Evolutionary conservation across 2,329 filamentous ascomycete species (phyloP).

Genomic region (Verticillium isaacii): DNA sequence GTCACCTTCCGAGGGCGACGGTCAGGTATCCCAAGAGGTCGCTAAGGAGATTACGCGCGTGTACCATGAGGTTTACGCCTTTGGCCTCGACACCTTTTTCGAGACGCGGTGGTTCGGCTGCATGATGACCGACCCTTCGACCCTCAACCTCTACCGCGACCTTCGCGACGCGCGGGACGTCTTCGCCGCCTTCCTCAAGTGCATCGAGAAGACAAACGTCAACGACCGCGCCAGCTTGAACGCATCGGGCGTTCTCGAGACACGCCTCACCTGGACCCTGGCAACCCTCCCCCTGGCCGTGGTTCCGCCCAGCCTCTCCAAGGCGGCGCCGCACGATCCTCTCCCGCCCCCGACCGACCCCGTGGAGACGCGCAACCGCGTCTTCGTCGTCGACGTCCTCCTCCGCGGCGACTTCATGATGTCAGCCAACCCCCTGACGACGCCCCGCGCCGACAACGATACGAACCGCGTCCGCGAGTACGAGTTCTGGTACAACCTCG

Average conservation of each 20-base stretch:
- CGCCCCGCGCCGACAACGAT: constrained; percentile 44
- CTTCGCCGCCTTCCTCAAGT: constrained; percentile 60
- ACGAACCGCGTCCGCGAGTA: constrained; percentile 57
- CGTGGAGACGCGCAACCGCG: constrained; percentile 61
- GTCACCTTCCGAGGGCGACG: constrained; percentile 41
- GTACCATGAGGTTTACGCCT: constrained; percentile 72
- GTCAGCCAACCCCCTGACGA: constrained; percentile 47
- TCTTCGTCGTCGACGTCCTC: constrained; percentile 72
- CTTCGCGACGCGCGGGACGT: constrained; percentile 47
- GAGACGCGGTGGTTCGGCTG: constrained; percentile 74
- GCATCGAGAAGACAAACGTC: constrained; percentile 42
- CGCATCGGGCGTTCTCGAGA: constrained; percentile 50
- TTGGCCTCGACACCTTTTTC: constrained; percentile 68
- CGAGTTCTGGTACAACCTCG: constrained; percentile 79
- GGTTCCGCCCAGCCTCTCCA: constrained; percentile 27
- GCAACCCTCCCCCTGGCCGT: constrained; percentile 42
- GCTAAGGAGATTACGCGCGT: constrained; percentile 66
- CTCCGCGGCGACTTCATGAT: constrained; percentile 66
- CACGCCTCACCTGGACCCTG: constrained; percentile 56
- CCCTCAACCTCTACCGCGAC: constrained; percentile 20
- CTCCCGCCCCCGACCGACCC: constrained; percentile 54
- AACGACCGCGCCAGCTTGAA: constrained; percentile 48
- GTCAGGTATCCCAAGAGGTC: constrained; percentile 44
- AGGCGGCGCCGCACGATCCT: constrained; percentile 22
- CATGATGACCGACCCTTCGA: not conserved